These are phyloP conservation scores for Phyllosticta ampelicida DNA, from an alignment of 2,329 filamentous ascomycete genomes.

Conservation along the genomic window DNA sequence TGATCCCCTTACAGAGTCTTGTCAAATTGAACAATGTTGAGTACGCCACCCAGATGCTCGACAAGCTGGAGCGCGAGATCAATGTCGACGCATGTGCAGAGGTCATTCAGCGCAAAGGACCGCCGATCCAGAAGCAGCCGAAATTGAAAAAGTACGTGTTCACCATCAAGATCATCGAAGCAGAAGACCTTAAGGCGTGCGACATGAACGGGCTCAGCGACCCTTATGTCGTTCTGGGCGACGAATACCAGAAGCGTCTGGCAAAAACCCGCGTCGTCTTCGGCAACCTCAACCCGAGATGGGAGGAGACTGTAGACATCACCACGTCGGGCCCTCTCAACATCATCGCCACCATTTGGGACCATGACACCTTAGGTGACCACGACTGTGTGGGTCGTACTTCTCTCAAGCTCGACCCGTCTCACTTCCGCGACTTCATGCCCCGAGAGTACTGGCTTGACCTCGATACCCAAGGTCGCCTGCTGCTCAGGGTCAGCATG, in stretches of 20 bases:
- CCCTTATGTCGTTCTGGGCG: conserved; percentile 91
- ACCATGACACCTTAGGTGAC: conserved; percentile 93
- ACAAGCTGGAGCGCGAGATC: conserved; percentile 79
- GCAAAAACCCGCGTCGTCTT: conserved; percentile 91
- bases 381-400: conserved; percentile 96
- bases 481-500: conserved; percentile 91
- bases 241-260: conserved; percentile 94
- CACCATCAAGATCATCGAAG: conserved; percentile 97
- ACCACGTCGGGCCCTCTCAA: conserved; percentile 86
- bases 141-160: conserved; percentile 87
- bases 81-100: conserved; percentile 86
- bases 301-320: conserved; percentile 96
- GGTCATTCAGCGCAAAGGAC: conserved; percentile 63
- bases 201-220: conserved; percentile 91
- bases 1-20: conserved; percentile 55
- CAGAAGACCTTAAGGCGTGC: conserved; percentile 95
- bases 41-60: conserved; percentile 83
- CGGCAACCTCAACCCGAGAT: conserved; percentile 81
- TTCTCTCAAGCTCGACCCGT: conserved; percentile 95
- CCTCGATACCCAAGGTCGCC: conserved; percentile 83
- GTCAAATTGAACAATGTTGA: conserved; percentile 98
- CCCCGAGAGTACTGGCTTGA: conserved; percentile 97
- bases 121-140: conserved; percentile 55
- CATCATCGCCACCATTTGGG: conserved; percentile 94
- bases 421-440: conserved; percentile 91